Percentiles rank a stretch among this genome's conserved stretches.
phyloP scores from a whole-genome alignment of 129 eudicot genomes.

The Helichrysum umbraculigerum region DNA sequence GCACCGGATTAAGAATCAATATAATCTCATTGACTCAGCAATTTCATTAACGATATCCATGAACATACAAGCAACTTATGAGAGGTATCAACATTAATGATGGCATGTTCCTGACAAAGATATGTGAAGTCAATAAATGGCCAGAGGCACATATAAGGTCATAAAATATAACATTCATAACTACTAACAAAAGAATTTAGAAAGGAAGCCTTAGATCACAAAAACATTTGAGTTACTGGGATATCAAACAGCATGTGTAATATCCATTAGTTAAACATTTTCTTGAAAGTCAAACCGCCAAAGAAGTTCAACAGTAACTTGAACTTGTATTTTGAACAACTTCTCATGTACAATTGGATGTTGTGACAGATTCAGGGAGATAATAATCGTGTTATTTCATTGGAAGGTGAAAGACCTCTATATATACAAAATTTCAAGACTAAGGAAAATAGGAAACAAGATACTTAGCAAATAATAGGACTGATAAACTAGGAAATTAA shows the following conservation, averaged over 20 bases:
- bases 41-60: background rate
- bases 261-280: background rate
- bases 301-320: background rate
- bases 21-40: background rate
- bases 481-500: too few species aligned
- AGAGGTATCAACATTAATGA: background rate
- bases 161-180: background rate
- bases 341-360: background rate
- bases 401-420: too few species aligned
- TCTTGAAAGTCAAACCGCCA: background rate
- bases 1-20: background rate
- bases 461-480: too few species aligned
- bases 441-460: too few species aligned
- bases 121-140: background rate
- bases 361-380: too few species aligned
- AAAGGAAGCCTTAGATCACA: background rate
- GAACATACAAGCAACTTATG: background rate
- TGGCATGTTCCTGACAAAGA: background rate
- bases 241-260: too few species aligned
- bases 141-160: background rate
- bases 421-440: too few species aligned
- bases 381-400: too few species aligned
- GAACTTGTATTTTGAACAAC: background rate
- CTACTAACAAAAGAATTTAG: background rate
- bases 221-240: background rate